phyloP scores from a whole-genome alignment of 805 yeast species.

The Blastobotrys mokoenaii region DNA sequence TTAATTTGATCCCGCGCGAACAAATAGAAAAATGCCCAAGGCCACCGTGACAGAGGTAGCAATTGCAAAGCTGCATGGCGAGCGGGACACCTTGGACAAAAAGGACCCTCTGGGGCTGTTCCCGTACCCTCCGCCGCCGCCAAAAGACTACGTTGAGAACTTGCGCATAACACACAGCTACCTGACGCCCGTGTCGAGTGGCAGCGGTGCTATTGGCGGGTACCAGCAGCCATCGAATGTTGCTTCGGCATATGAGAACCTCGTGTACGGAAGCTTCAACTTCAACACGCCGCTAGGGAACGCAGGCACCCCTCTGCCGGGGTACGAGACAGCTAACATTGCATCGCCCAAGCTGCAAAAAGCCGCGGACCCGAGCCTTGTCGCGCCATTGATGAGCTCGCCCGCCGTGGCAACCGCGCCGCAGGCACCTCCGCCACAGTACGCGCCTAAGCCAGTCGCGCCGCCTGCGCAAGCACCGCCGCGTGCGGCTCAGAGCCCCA shows the following conservation, averaged over 20 bases:
- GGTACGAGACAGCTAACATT: not conserved
- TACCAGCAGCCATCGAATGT: not conserved
- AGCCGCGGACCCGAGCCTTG: no score
- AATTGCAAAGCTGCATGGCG: no score
- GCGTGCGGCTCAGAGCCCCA: not conserved
- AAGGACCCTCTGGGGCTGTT: not conserved
- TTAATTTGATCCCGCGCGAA: no score
- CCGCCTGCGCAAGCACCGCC: not conserved
- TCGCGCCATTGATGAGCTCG: not conserved
- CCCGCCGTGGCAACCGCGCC: slow-evolving; percentile 1
- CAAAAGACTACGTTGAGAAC: slow-evolving; percentile 4
- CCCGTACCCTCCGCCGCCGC: slow-evolving; percentile 7
- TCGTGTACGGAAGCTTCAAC: not conserved
- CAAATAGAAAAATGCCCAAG: no score
- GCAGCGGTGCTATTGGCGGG: no score
- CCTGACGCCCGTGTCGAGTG: no score
- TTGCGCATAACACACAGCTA: not conserved
- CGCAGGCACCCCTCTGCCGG: not conserved
- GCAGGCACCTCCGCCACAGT: not conserved
- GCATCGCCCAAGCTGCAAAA: not conserved
- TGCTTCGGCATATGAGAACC: not conserved
- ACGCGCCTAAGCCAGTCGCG: not conserved
- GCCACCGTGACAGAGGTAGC: no score
- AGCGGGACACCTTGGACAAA: no score
- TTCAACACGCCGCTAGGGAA: not conserved